Evolutionary conservation across 108 stramenopile genomes (phyloP), one percentile per base, ranked within the genome.

Genomic region (Skeletonema menzelii): DNA sequence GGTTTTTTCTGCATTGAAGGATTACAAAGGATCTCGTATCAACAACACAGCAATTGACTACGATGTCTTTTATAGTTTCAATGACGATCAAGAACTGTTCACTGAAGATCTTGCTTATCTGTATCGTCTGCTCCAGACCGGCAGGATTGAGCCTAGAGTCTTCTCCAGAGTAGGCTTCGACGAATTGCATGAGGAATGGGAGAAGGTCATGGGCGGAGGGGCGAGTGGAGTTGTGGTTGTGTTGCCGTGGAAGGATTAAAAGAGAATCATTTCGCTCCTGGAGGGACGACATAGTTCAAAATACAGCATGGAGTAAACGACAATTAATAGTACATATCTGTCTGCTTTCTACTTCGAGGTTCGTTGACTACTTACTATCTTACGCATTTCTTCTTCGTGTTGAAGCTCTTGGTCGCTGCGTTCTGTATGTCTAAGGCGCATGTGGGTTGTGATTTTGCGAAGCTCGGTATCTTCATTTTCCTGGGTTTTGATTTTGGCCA

Each of bases 61-160:
- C 22, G 8, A 53, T 22, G 49, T 53, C 8, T 53, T 53, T 7
- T 0, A 53, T 53, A 53, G 49, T 22, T 53, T 53, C 22, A 22
- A 53, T 53, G 49, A 53, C 22, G 49, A 53, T 53, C 49, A 53
- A 53, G 49, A 53, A 22, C 22, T 53, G 17, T 53, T 53, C 11
- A 53, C 49, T n/a, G 49, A 53, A 22, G 49, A 53, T 53, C 49
- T 53, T 1, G 49, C 49, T 22, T 53, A 53, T 8, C 8, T 53
- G 22, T 22, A 53, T 10, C 49, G 24, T 22, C 24, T 84, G 30
- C 63, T 91, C 57, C 65, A 84, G 56, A 73, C 71, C 11, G 70
- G 83, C 15, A 70, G 82, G 47, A 85, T 89, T 38, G 82, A 78
- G 28, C 88, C 90, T 5, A 75, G 84, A 58, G 82, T 89, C 59